Percentiles rank a stretch among this genome's conserved stretches.
Conservation (phyloP, 148 eudicot genomes). For the Bassia scoparia region DNA sequence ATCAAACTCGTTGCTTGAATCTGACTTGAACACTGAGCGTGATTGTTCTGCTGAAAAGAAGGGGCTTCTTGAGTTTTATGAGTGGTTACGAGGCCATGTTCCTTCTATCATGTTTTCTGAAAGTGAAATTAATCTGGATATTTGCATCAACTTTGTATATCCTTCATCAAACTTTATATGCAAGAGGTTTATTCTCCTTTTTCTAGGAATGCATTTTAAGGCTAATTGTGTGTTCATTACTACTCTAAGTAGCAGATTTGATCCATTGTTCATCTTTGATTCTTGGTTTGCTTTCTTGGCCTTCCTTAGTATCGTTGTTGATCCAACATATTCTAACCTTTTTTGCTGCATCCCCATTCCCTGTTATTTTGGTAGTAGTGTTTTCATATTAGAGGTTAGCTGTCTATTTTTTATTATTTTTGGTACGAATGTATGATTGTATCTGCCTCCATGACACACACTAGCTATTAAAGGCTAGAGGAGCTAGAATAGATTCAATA, state of each 20-base stretch:
- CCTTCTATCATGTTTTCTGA: slow-evolving; percentile 31
- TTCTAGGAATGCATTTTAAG: neutral
- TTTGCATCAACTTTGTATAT: slow-evolving; percentile 51
- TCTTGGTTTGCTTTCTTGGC: neutral
- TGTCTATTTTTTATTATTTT: neutral
- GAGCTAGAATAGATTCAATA: no score
- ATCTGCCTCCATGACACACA: no score
- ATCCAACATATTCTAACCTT: neutral
- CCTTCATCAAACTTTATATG: slow-evolving; percentile 64
- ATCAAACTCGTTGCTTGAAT: slow-evolving; percentile 19
- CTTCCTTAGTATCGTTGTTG: neutral
- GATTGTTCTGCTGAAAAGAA: slow-evolving; percentile 34
- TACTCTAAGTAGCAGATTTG: neutral
- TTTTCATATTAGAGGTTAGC: neutral
- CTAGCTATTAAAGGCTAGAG: no score
- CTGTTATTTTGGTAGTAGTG: neutral
- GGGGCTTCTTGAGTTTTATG: slow-evolving; percentile 50
- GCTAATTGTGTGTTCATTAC: neutral
- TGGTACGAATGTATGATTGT: no score
- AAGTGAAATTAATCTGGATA: slow-evolving; percentile 31
- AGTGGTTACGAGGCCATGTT: slow-evolving; percentile 61
- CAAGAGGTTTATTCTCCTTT: slow-evolving; percentile 53
- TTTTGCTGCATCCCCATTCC: neutral
- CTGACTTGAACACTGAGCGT: slow-evolving; percentile 24
- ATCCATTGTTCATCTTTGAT: neutral